phyloP scores from a whole-genome alignment of 192 early-diverging fungal species.

The Coemansia sp. region DNA sequence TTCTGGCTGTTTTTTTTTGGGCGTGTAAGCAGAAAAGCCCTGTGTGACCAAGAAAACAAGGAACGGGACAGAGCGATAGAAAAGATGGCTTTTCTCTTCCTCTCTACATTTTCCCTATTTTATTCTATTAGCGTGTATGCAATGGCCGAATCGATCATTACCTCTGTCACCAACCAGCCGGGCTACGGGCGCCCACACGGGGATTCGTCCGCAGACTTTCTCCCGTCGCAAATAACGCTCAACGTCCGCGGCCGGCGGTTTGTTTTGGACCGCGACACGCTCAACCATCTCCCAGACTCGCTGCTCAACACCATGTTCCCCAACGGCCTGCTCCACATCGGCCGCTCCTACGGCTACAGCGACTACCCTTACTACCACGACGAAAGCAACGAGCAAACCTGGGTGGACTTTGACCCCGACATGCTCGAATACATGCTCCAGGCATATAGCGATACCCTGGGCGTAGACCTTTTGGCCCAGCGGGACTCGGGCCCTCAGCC shows the following conservation, averaged over 20 bases:
- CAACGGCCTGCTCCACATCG: constrained; percentile 30
- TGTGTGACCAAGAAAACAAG: neutral
- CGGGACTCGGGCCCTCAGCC: constrained; percentile 1
- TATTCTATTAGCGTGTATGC: no score
- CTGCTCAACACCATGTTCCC: constrained; percentile 51
- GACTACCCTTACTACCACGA: constrained; percentile 25
- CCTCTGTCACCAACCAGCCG: constrained; percentile 36
- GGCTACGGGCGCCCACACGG: constrained; percentile 55
- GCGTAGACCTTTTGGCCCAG: constrained; percentile 19
- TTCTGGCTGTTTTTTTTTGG: no score
- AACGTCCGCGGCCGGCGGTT: constrained; percentile 49
- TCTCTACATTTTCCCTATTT: no score
- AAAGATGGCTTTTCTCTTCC: no score
- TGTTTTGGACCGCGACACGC: constrained; percentile 48
- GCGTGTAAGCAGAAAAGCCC: no score
- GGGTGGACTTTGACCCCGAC: constrained; percentile 54
- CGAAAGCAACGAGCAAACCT: constrained; percentile 28
- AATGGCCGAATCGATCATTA: constrained; percentile 45
- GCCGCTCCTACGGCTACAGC: constrained; percentile 24
- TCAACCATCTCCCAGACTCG: constrained; percentile 50
- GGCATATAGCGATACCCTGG: constrained; percentile 34
- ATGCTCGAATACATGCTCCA: constrained; percentile 51
- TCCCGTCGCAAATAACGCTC: constrained; percentile 32
- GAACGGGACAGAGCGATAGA: neutral
- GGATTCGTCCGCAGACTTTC: constrained; percentile 35